These are phyloP conservation scores for Sclerotinia glacialis DNA, from an alignment of 2,329 filamentous ascomycete species.

Conservation along the genomic window DNA sequence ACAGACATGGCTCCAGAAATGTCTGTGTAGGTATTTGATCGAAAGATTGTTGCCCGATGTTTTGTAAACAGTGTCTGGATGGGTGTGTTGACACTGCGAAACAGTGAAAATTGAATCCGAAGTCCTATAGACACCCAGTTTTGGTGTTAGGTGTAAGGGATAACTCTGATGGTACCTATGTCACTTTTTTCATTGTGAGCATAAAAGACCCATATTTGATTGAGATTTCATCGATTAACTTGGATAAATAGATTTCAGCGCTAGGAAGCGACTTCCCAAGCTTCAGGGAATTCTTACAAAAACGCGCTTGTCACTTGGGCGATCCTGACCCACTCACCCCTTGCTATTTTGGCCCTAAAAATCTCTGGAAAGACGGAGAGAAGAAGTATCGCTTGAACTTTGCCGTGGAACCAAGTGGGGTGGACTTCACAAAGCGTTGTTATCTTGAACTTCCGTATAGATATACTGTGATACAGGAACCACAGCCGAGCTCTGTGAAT, in stretches of 20 bases:
- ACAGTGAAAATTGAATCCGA: background rate
- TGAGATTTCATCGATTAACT: background rate
- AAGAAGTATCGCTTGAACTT: background rate
- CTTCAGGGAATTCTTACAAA: background rate
- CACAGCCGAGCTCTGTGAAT: background rate
- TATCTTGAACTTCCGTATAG: background rate
- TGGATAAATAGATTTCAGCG: background rate
- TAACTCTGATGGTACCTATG: too few relatives aligned
- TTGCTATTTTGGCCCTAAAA: background rate
- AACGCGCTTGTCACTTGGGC: background rate
- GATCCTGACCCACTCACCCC: background rate
- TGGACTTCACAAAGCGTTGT: conserved; percentile 1
- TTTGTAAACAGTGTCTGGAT: background rate
- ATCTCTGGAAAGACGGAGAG: background rate
- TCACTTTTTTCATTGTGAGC: conserved; percentile 3
- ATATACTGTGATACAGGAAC: background rate
- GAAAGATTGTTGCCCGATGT: background rate
- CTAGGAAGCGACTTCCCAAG: background rate
- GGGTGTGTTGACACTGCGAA: background rate
- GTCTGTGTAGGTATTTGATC: background rate
- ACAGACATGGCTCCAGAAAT: background rate
- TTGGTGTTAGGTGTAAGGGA: background rate
- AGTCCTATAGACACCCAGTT: background rate
- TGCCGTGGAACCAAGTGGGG: background rate
- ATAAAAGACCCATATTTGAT: background rate